Base-by-base conservation (phyloP, 257 asterid species). In the Avicennia marina region DNA sequence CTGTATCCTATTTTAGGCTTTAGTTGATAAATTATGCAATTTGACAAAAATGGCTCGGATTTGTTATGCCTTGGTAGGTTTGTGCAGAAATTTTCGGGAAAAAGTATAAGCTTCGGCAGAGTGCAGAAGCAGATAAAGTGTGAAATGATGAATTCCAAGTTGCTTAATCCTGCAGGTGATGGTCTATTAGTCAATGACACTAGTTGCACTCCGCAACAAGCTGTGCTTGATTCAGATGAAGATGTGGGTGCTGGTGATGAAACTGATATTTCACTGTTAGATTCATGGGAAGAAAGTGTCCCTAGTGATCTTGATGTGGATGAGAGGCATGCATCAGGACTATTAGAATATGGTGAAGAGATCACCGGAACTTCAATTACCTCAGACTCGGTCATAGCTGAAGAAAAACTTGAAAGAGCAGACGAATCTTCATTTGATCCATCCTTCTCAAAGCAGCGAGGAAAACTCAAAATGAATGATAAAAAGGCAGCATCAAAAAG, bases 71-170 rank as follows among this genome's bases (percentile, higher is more conserved):
- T 45, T 75, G 44, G 11, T 75, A 90, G 98, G 76, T 91, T 93
- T 70, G 79, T 89, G 58, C 77, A 75, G 78, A 73, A 66, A 29
- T 89, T 83, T 63, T 76, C 95, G 0, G 93, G 88, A 32, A 73
- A 56, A 75, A 64, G 73, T 50, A 64, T 86, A 62, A 21, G 19
- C 65, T 89, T 89, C 34, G 98, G 98, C 62, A 89, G 79, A 64
- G 74, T 80, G 55, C 78, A 80, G 71, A 89, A 84, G 78, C 86
- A 77, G 78, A 74, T 93, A 43, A 84, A 69, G 56, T 93, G 91
- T 46, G 86, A 81, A 53, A 50, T 79, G 67, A 58, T 81, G 81
- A 53, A 66, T 29, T 16, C 71, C 53, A 61, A 54, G 71, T 21
- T 60, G 18, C 32, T 45, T 7, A 64, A 72, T 42, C 67, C 75